These are phyloP conservation scores for Carex cristatella DNA, from an alignment of 176 grass and related monocot species.

Conservation along the genomic window DNA sequence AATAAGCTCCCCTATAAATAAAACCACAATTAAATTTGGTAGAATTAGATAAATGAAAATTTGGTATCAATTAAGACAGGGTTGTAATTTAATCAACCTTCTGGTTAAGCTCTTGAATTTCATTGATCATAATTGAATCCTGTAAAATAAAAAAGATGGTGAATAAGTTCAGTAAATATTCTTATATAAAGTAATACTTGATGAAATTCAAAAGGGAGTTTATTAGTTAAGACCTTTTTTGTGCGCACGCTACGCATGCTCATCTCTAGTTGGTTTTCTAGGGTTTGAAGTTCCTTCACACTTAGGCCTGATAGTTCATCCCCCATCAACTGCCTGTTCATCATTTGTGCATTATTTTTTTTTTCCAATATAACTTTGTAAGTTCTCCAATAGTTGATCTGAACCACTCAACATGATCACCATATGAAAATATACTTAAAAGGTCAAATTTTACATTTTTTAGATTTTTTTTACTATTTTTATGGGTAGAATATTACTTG, in stretches of 20 bases:
- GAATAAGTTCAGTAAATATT: constrained; percentile 24
- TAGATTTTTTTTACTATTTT: too few species aligned
- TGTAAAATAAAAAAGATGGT: constrained; percentile 22
- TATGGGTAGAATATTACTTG: too few species aligned
- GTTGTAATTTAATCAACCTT: constrained; percentile 32
- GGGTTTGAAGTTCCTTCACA: constrained; percentile 58
- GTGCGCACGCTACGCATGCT: constrained; percentile 40
- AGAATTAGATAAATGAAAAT: background rate
- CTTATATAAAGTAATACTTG: constrained; percentile 9
- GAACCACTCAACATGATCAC: too few species aligned
- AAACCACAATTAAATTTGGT: constrained; percentile 19
- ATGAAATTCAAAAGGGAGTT: background rate
- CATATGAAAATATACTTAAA: too few species aligned
- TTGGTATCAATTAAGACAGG: background rate
- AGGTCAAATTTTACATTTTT: too few species aligned
- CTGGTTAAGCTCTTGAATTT: constrained; percentile 66
- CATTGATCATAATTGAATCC: constrained; percentile 57
- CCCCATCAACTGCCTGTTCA: constrained; percentile 58
- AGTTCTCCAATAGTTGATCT: background rate
- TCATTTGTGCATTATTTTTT: constrained; percentile 14
- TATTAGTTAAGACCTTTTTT: constrained; percentile 44
- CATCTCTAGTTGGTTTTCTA: constrained; percentile 65
- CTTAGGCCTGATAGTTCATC: constrained; percentile 58
- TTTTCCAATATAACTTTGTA: background rate
- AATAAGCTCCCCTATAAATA: constrained; percentile 58